Base-by-base conservation (phyloP, 2,329 filamentous ascomycete species). In the Metarhizium album region DNA sequence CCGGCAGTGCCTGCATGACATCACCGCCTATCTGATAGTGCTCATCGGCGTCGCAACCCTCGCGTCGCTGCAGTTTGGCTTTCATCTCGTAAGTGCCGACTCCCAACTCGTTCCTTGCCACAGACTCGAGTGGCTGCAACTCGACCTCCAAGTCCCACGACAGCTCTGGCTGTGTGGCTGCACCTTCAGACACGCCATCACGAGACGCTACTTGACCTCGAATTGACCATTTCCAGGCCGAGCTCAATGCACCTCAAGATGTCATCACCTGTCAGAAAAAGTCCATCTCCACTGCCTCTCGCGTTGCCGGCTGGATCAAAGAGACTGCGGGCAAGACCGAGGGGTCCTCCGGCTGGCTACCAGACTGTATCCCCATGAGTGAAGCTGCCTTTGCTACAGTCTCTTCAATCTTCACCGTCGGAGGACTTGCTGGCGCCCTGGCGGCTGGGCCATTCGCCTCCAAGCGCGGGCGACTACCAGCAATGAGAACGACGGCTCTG, bases 201-300 rank as follows among this genome's bases (percentile, higher is more conserved):
- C 16, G 33, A 16, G 7, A 35, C 29, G 33, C 1, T 35, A 4
- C 16, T 35, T 6, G 33, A 35, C 14, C 37, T 5, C 33, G 35
- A 11, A 18, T 35, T 48, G 29, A 48, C 46, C 3, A n/a, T 5
- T 40, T 1, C 35, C 42, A 67, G 90, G 87, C 90, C 59, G 93
- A 97, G 67, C 80, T 98, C 55, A 98, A 98, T 67, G 89, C 91
- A 8, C 93, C 93, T 8, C 85, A 96, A 76, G 85, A 90, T 74
- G 88, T 94, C 61, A 86, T 98, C 60, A 94, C 87, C 52, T 97
- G 93, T 72, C 82, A 81, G 58, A 82, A 81, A 55, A 69, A 71
- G 55, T 66, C 70, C 46, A 68, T 70, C 47, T 66, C 67, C 38
- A 52, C 61, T 11, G 50, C 63, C 51, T 48, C 55, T 49, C 59